These are phyloP conservation scores for Brassica rapa DNA, from an alignment of 345 rosid species.

Conservation along the genomic window DNA sequence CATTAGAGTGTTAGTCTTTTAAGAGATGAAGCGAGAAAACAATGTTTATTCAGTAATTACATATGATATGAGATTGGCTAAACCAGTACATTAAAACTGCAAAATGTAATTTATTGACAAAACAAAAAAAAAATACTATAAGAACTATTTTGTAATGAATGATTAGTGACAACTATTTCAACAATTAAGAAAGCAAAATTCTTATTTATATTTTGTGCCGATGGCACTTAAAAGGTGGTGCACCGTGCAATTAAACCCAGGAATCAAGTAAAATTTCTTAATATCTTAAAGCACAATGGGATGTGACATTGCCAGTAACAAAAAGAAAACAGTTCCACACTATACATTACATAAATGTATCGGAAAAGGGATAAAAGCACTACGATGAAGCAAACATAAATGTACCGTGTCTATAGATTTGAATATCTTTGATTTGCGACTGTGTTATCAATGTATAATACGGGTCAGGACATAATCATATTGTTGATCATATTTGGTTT, in stretches of 20 bases:
- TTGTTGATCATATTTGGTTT: conserved; percentile 22
- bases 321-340: background rate
- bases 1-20: conserved; percentile 10
- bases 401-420: background rate
- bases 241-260: conserved; percentile 11
- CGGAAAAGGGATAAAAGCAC: background rate
- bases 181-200: background rate
- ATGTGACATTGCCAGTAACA: conserved; percentile 12
- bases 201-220: background rate
- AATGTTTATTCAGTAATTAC: background rate
- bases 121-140: background rate
- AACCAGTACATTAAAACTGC: background rate
- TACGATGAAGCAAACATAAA: background rate
- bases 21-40: background rate
- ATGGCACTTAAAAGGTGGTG: background rate
- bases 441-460: conserved; percentile 1
- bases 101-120: background rate
- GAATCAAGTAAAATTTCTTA: conserved; percentile 19
- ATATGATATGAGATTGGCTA: background rate
- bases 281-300: background rate
- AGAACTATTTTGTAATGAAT: background rate
- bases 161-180: background rate
- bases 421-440: background rate
- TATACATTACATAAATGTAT: background rate
- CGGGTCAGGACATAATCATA: conserved; percentile 32